phyloP scores from a whole-genome alignment of 352 stramenopile genomes.

The Phytophthora pluvialis region DNA sequence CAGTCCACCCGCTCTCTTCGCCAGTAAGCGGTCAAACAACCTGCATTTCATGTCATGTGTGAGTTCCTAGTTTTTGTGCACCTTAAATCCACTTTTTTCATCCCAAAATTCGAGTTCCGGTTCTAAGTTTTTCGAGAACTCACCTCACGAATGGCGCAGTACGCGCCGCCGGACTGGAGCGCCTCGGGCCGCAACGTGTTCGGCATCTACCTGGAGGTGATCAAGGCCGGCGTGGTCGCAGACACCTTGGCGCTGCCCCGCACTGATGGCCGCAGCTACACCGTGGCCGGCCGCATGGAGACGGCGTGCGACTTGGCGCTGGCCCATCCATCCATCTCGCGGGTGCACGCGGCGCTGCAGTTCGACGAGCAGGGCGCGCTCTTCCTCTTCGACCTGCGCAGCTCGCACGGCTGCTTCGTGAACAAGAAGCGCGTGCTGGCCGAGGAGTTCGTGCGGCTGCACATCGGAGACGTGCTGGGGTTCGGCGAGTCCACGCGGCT shows the following conservation, averaged over 20 bases:
- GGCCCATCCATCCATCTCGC: constrained; percentile 79
- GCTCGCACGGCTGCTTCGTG: constrained; percentile 86
- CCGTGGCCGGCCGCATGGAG: constrained; percentile 65
- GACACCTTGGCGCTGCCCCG: constrained; percentile 51
- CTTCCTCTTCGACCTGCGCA: constrained; percentile 77
- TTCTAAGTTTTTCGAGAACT: too few species aligned
- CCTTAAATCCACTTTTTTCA: background rate
- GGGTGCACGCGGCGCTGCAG: constrained; percentile 74
- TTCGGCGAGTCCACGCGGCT: constrained; percentile 90
- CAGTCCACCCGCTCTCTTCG: too few species aligned
- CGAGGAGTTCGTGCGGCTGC: constrained; percentile 61
- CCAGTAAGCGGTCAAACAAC: too few species aligned
- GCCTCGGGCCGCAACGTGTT: constrained; percentile 52
- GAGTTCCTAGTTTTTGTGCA: background rate
- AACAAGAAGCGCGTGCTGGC: constrained; percentile 75
- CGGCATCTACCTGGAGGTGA: constrained; percentile 69
- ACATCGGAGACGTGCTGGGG: constrained; percentile 84
- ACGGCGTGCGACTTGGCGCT: constrained; percentile 73
- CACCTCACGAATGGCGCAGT: constrained; percentile 35
- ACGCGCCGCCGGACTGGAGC: constrained; percentile 61
- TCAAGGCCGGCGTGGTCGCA: constrained; percentile 66
- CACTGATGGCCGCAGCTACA: constrained; percentile 40
- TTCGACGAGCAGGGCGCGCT: constrained; percentile 71
- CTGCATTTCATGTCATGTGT: too few species aligned
- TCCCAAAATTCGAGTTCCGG: background rate